Conservation (phyloP, 1,284 basidiomycete genomes). For the Malassezia obtusa region DNA sequence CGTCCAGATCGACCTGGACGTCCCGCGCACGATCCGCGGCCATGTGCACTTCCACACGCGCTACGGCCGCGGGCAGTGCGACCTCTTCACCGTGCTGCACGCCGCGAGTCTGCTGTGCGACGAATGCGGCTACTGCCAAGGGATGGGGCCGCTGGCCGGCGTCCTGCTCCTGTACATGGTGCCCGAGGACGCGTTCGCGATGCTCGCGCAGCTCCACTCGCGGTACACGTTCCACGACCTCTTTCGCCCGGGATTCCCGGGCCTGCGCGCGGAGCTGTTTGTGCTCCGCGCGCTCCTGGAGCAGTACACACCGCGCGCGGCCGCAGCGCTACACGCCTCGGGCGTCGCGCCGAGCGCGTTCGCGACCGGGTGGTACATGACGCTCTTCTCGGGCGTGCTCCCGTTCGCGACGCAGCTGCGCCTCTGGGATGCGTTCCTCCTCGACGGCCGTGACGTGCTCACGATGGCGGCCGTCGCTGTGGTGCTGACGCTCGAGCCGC, state of each 20-base stretch:
- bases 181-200: constrained; percentile 62
- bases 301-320: constrained; percentile 77
- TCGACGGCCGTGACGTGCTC: constrained; percentile 82
- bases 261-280: constrained; percentile 84
- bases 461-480: constrained; percentile 74
- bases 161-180: constrained; percentile 80
- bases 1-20: constrained; percentile 95
- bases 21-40: constrained; percentile 88
- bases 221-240: constrained; percentile 80
- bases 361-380: constrained; percentile 99
- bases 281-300: constrained; percentile 80
- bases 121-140: constrained; percentile 94
- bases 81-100: constrained; percentile 81
- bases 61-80: constrained; percentile 64
- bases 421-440: constrained; percentile 83
- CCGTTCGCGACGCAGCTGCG: constrained; percentile 89
- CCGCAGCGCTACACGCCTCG: constrained; percentile 61
- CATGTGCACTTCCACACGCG: constrained; percentile 89
- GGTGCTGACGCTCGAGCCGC: constrained; percentile 63
- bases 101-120: constrained; percentile 73
- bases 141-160: constrained; percentile 95
- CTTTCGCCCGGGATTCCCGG: constrained; percentile 90
- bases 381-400: constrained; percentile 76
- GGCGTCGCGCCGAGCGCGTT: constrained; percentile 86
- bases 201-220: constrained; percentile 61